A percentile compares a stretch with the other conserved stretches of the same genome.
These are phyloP conservation scores for Colletotrichum acutatum DNA, from an alignment of 2,329 filamentous ascomycete genomes.

Conservation along the genomic window DNA sequence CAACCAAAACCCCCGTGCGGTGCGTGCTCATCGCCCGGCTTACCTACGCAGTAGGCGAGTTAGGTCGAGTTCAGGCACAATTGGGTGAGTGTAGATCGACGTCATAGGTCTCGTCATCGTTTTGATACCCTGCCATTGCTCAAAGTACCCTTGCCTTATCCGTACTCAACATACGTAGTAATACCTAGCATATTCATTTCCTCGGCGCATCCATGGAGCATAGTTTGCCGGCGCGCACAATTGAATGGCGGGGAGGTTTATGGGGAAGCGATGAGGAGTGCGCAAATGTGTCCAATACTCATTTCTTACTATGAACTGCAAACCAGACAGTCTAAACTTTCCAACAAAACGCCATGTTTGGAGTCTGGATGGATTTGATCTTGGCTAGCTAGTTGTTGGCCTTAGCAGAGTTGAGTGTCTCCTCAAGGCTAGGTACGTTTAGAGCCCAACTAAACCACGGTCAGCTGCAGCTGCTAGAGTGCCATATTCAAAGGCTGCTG, in stretches of 20 bases:
- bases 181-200: background rate
- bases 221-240: background rate
- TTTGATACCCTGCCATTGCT: background rate
- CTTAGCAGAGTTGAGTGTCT: no score
- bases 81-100: slow-evolving; percentile 3
- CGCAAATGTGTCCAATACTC: background rate
- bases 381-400: background rate
- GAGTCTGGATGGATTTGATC: background rate
- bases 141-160: background rate
- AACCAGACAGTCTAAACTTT: no score
- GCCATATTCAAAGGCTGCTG: no score
- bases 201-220: no score
- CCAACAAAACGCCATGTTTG: background rate
- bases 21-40: background rate
- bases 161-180: background rate
- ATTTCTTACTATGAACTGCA: background rate
- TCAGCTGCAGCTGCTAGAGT: no score
- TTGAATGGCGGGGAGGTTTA: background rate
- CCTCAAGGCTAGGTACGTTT: no score
- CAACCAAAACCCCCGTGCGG: background rate
- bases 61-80: slow-evolving; percentile 17
- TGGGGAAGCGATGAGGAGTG: background rate
- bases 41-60: no score
- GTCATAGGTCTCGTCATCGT: slow-evolving; percentile 1
- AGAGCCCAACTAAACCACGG: no score